Percentiles rank a stretch among this genome's conserved stretches.
phyloP scores from a whole-genome alignment of 2,329 filamentous ascomycete genomes.

The Botrytis byssoidea region DNA sequence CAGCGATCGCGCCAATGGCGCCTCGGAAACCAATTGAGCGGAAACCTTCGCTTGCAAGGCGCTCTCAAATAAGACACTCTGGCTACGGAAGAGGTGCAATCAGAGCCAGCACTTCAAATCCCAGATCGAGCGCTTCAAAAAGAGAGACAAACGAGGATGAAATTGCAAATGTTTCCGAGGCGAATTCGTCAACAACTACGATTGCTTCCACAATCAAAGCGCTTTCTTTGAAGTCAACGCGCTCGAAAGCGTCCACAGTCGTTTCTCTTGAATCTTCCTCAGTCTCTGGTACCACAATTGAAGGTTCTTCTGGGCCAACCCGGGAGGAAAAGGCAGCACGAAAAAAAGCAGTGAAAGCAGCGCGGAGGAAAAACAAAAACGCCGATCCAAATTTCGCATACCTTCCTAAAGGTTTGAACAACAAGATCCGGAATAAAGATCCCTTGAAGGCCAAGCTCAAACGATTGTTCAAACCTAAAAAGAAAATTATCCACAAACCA shows the following conservation, averaged over 20 bases:
- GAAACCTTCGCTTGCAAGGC: neutral
- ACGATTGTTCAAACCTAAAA: neutral
- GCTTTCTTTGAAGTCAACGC: neutral
- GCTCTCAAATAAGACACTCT: neutral
- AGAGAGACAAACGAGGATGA: neutral
- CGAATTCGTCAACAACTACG: neutral
- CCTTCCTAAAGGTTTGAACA: conserved; percentile 10
- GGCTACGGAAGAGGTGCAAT: neutral
- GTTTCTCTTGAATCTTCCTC: neutral
- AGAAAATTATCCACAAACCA: neutral
- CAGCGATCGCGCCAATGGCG: neutral
- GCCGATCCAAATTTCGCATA: neutral
- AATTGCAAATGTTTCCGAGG: neutral
- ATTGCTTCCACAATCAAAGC: neutral
- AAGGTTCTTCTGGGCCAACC: neutral
- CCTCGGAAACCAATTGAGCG: neutral
- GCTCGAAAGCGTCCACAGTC: neutral
- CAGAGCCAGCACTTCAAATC: no score
- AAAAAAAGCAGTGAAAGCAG: conserved; percentile 2
- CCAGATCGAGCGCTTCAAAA: neutral
- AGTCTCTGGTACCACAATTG: neutral
- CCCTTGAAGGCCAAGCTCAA: neutral
- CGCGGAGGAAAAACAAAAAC: neutral
- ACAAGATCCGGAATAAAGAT: conserved; percentile 4
- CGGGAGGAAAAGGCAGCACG: neutral